Conservation (phyloP, 2,329 filamentous ascomycete genomes). For the Exophiala sp. region DNA sequence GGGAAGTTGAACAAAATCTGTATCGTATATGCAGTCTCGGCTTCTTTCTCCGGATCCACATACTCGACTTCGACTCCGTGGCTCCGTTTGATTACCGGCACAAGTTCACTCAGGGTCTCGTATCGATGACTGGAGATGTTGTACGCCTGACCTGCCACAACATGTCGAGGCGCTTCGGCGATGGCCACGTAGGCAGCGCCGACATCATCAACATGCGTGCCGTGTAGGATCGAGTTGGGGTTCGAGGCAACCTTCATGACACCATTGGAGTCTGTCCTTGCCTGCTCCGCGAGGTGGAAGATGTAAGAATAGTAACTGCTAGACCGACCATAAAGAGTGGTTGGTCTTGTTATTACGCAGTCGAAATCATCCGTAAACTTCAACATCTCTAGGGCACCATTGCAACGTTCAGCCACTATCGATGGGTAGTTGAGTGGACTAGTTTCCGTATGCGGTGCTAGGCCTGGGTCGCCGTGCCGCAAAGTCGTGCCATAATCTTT, state of each 20-base stretch:
- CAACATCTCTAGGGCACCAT: conserved; percentile 37
- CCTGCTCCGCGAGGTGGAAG: conserved; percentile 34
- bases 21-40: conserved; percentile 14
- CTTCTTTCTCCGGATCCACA: conserved; percentile 25
- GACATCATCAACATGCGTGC: conserved; percentile 50
- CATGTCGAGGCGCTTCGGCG: conserved; percentile 32
- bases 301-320: conserved; percentile 45
- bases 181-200: conserved; percentile 48
- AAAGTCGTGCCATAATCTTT: conserved; percentile 47
- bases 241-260: conserved; percentile 35
- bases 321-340: conserved; percentile 46
- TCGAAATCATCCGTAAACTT: conserved; percentile 42
- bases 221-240: conserved; percentile 44
- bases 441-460: conserved; percentile 44
- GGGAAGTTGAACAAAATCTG: conserved; percentile 18
- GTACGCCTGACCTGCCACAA: conserved; percentile 41
- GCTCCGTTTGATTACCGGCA: conserved; percentile 38
- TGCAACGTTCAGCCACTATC: conserved; percentile 33
- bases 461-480: conserved; percentile 34
- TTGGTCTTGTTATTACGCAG: conserved; percentile 45
- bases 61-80: conserved; percentile 39
- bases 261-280: not conserved
- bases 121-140: conserved; percentile 47
- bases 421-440: conserved; percentile 37
- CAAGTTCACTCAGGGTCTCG: conserved; percentile 44